A percentile compares a stretch with the other conserved stretches of the same genome.
Evolutionary conservation across 169 alveolate genomes (phyloP).

Genomic region (Babesia divergens): DNA sequence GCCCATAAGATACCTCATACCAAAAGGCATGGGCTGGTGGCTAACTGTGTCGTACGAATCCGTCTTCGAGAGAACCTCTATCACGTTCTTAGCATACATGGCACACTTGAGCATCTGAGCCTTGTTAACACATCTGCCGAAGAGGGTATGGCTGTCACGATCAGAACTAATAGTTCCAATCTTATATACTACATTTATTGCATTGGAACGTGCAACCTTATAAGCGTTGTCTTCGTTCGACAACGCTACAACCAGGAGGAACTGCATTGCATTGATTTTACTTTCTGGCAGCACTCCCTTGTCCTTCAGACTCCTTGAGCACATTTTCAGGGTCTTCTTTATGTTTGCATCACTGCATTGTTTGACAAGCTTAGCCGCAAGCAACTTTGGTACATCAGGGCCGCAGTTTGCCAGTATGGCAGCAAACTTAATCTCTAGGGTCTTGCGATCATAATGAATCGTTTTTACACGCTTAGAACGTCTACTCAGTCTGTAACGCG

Average conservation of each 20-base stretch:
- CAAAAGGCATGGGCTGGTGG: slow-evolving; percentile 18
- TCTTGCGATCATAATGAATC: slow-evolving; percentile 12
- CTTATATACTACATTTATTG: slow-evolving; percentile 1
- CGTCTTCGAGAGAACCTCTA: slow-evolving; percentile 35
- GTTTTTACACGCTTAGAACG: slow-evolving; percentile 7
- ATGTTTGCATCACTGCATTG: slow-evolving; percentile 25
- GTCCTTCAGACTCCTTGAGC: slow-evolving; percentile 12
- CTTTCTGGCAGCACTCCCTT: slow-evolving; percentile 7
- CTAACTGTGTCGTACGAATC: slow-evolving; percentile 13
- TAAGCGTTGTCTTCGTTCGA: slow-evolving; percentile 37
- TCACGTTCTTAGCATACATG: slow-evolving; percentile 19
- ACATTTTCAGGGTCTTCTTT: not conserved
- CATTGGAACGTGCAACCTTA: slow-evolving; percentile 14
- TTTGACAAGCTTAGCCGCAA: slow-evolving; percentile 4
- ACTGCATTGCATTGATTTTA: slow-evolving; percentile 45
- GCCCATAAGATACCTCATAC: slow-evolving; percentile 15
- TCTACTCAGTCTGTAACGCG: not conserved
- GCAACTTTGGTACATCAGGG: slow-evolving; percentile 10
- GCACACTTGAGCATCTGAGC: slow-evolving; percentile 4
- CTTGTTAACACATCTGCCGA: not conserved
- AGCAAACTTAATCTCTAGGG: slow-evolving; percentile 13
- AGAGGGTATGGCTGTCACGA: not conserved
- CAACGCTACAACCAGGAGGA: slow-evolving; percentile 33
- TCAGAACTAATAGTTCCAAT: not conserved
- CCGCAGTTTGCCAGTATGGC: slow-evolving; percentile 6